Evolutionary conservation across 495 filamentous ascomycete species (phyloP).

Genomic region (Xylaria telfairii): DNA sequence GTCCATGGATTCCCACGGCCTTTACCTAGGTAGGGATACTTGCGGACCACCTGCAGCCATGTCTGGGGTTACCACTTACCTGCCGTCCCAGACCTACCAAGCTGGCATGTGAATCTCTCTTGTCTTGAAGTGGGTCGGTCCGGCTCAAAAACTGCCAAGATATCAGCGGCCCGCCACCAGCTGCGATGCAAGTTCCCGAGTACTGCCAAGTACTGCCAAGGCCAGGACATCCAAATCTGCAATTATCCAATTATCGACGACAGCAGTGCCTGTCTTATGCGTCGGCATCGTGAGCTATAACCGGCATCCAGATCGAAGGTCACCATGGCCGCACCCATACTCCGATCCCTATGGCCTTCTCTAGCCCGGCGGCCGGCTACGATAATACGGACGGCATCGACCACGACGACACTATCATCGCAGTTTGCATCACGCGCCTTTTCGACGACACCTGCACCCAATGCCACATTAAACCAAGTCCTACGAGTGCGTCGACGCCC

Average conservation of each 20-base stretch:
- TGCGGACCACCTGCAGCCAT: not conserved
- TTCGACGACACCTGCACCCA: constrained; percentile 55
- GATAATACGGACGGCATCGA: constrained; percentile 30
- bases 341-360: constrained; percentile 37
- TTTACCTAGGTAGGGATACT: not conserved
- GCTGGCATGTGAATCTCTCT: constrained; percentile 23
- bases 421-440: constrained; percentile 45
- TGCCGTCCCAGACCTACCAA: not conserved
- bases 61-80: constrained; percentile 10
- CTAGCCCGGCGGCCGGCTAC: constrained; percentile 29
- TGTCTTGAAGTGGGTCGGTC: not conserved
- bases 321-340: constrained; percentile 38
- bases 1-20: not conserved
- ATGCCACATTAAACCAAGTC: constrained; percentile 68
- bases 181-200: constrained; percentile 30
- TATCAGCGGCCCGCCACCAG: constrained; percentile 32
- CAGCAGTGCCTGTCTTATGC: not conserved
- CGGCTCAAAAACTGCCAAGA: not conserved
- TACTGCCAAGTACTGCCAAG: constrained; percentile 2
- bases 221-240: constrained; percentile 15
- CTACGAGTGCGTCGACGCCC: constrained; percentile 45
- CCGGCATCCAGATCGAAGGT: not conserved
- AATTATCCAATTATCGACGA: constrained; percentile 10
- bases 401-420: constrained; percentile 30
- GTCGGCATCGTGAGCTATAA: constrained; percentile 20